Base-by-base conservation (phyloP, 257 asterid genomes). In the Nicotiana sylvestris region DNA sequence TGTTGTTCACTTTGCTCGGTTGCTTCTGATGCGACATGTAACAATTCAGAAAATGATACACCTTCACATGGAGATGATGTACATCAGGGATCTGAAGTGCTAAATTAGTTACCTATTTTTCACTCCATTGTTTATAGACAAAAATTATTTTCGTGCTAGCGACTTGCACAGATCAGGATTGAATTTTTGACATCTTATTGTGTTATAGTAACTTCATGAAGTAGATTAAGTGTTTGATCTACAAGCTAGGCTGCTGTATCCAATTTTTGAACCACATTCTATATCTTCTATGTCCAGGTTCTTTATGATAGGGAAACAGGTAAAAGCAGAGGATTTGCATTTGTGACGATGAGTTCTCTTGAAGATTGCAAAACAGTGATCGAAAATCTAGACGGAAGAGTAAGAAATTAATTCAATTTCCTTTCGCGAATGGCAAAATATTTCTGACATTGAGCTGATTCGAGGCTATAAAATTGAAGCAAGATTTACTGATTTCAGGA, bases 321-420 rank as follows among this genome's bases (percentile, higher is more conserved):
- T 64, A 96, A 76, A 89, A 94, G 98, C 85, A 90, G 99, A 89
- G 99, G 99, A 82, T 94, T 91, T 78, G 98, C 97, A 9, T 96
- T 96, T 76, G 99, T 94, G 87, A 94, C 98, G 3, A 96, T 96
- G 99, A 96, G 99, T 85, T 87, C 86, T 72, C 77, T 92, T 9
- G 95, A 92, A 77, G 99, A 96, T 78, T 92, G 98, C 91, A 86
- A 91, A 35, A 67, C 78, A 2, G 96, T 96, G 88, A 88, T 96
- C 21, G 81, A 92, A 72, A 94, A 92, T 84, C 95, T 96, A 33
- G 99, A 96, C 61, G 96, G 96, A 87, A 86, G 92, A 6, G 98
- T 96, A 92, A 90, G 91, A 78, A 66, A 32, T 39, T 21, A 39
- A 12, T 12, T 25, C 78, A 70, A 39, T 25, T 46, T 25, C 15